A percentile compares a stretch with the other conserved stretches of the same genome.
phyloP scores from a whole-genome alignment of 352 stramenopile genomes.

The Phytophthora constricta region DNA sequence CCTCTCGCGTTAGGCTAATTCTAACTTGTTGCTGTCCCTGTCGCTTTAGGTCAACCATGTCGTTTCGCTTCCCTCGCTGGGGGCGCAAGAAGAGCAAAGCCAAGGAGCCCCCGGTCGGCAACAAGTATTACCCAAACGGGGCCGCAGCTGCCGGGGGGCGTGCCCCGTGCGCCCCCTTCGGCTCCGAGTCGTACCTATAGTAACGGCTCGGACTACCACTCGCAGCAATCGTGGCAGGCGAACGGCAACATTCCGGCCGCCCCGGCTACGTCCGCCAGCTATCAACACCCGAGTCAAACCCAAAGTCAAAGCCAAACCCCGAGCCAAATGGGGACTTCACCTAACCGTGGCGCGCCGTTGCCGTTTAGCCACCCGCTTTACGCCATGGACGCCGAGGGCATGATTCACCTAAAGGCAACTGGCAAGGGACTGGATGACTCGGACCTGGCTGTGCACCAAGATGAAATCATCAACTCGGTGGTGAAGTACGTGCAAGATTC shows the following conservation, averaged over 20 bases:
- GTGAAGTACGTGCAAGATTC: conserved; percentile 89
- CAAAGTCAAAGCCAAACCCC: no score
- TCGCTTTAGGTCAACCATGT: conserved; percentile 40
- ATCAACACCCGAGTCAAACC: no score
- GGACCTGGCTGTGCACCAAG: conserved; percentile 87
- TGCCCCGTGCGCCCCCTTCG: conserved; percentile 48
- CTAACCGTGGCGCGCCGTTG: conserved; percentile 42
- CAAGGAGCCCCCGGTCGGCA: conserved; percentile 39
- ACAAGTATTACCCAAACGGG: conserved; percentile 52
- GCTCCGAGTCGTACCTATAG: conserved; percentile 55
- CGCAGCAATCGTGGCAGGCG: conserved; percentile 39
- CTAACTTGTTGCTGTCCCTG: neutral
- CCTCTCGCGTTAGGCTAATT: neutral
- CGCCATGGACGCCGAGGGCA: conserved; percentile 83
- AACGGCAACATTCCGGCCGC: conserved; percentile 30
- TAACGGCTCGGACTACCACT: conserved; percentile 42
- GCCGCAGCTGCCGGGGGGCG: conserved; percentile 7
- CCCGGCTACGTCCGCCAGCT: conserved; percentile 18
- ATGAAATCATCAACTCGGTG: conserved; percentile 88
- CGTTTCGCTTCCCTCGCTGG: conserved; percentile 76
- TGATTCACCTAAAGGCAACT: conserved; percentile 87
- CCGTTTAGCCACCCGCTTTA: conserved; percentile 85
- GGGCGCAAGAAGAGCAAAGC: conserved; percentile 76
- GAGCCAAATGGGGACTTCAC: conserved; percentile 5
- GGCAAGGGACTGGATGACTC: conserved; percentile 83